Conservation (phyloP, 1,284 basidiomycete species). For the Ganoderma multipileum region DNA sequence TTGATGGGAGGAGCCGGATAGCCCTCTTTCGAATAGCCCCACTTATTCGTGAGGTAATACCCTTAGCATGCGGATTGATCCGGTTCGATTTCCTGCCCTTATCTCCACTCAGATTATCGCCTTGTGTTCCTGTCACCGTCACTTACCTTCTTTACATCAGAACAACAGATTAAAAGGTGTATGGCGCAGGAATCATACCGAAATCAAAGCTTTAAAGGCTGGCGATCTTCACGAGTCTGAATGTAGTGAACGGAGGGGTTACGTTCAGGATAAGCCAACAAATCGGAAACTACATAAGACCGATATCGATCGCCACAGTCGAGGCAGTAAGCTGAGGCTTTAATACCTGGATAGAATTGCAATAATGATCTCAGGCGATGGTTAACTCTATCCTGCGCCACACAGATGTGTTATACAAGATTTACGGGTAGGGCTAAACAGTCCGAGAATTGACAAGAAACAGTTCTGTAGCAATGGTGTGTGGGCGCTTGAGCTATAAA, state of each 20-base stretch:
- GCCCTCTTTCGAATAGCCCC: constrained; percentile 16
- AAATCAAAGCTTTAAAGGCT: too few species aligned
- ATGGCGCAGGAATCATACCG: too few species aligned
- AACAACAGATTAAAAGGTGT: background rate
- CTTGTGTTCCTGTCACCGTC: background rate
- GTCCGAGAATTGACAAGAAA: too few species aligned
- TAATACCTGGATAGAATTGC: background rate
- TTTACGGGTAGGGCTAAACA: too few species aligned
- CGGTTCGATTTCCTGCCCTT: constrained; percentile 17
- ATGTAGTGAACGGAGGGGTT: background rate
- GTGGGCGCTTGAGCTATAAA: too few species aligned
- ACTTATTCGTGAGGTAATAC: constrained; percentile 29
- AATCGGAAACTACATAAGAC: too few species aligned
- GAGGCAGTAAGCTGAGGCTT: too few species aligned
- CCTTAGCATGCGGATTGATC: constrained; percentile 15
- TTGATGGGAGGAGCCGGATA: constrained; percentile 31
- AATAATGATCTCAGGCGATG: background rate
- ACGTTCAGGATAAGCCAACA: background rate
- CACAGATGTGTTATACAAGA: too few species aligned
- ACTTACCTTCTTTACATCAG: background rate
- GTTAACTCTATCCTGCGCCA: background rate
- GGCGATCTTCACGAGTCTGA: background rate
- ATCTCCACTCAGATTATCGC: constrained; percentile 13
- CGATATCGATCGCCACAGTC: too few species aligned
- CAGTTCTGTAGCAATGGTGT: too few species aligned